Conservation (phyloP, 2,329 filamentous ascomycete genomes). For the Exophiala sp. region DNA sequence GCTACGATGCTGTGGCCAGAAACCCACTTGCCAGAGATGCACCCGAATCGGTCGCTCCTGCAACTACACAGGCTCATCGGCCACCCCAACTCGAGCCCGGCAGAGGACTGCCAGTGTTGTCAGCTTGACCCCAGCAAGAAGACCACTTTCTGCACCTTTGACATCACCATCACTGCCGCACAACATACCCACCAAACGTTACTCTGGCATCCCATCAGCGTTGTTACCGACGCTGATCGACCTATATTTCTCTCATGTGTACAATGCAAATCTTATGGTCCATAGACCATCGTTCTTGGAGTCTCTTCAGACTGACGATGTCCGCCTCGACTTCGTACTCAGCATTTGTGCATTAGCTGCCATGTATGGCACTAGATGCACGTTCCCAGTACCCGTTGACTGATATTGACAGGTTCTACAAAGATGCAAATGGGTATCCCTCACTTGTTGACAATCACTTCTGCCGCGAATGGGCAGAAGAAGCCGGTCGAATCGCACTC, state of each 20-base stretch:
- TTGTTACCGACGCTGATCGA: background rate
- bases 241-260: background rate
- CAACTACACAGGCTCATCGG: background rate
- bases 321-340: background rate
- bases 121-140: background rate
- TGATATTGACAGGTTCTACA: constrained; percentile 2
- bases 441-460: background rate
- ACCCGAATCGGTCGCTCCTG: background rate
- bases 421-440: constrained; percentile 1
- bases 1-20: background rate
- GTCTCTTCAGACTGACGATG: background rate
- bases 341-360: constrained; percentile 1
- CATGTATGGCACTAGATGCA: background rate
- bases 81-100: too few relatives aligned
- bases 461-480: constrained; percentile 1
- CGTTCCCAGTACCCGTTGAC: background rate
- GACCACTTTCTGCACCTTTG: background rate
- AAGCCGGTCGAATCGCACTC: background rate
- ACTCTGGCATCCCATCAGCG: background rate
- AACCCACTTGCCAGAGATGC: background rate
- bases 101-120: too few relatives aligned
- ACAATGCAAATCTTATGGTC: background rate
- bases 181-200: background rate
- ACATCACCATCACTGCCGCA: background rate
- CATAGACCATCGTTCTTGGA: background rate